Conservation (phyloP, 106 monocot species). For the Posidonia australis region DNA sequence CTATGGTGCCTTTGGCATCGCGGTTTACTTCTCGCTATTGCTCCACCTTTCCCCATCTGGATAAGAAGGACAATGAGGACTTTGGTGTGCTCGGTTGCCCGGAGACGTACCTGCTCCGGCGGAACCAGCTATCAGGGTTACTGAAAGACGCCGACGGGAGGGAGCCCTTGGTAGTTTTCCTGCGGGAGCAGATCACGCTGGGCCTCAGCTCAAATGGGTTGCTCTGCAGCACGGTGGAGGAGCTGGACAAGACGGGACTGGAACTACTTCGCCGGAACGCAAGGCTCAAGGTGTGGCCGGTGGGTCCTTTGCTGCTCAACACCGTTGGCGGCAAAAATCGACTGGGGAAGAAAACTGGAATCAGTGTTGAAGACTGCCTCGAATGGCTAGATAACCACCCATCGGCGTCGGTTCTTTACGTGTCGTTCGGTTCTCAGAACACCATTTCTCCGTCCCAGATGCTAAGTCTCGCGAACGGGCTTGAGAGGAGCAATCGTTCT, state of each 20-base stretch:
- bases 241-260: no score
- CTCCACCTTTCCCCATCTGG: conserved; percentile 19
- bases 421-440: no score
- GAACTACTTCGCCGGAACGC: conserved; percentile 1
- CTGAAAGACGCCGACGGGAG: conserved; percentile 6
- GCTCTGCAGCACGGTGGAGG: no score
- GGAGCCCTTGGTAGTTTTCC: conserved; percentile 10
- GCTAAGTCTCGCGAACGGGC: no score
- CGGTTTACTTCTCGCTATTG: conserved; percentile 24
- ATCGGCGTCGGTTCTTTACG: no score
- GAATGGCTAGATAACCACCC: conserved; percentile 14
- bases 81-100: conserved; percentile 29
- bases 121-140: conserved; percentile 18
- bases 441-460: no score
- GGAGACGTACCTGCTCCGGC: conserved; percentile 13
- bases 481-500: no score
- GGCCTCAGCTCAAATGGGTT: conserved; percentile 8
- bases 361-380: not conserved
- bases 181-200: conserved; percentile 5
- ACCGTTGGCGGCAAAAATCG: not conserved
- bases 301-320: conserved; percentile 3
- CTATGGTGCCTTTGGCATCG: no score
- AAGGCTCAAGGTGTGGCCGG: not conserved
- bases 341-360: not conserved
- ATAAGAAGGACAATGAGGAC: conserved; percentile 4